phyloP scores from a whole-genome alignment of 805 yeast genomes.

The Lipomyces starkeyi region DNA sequence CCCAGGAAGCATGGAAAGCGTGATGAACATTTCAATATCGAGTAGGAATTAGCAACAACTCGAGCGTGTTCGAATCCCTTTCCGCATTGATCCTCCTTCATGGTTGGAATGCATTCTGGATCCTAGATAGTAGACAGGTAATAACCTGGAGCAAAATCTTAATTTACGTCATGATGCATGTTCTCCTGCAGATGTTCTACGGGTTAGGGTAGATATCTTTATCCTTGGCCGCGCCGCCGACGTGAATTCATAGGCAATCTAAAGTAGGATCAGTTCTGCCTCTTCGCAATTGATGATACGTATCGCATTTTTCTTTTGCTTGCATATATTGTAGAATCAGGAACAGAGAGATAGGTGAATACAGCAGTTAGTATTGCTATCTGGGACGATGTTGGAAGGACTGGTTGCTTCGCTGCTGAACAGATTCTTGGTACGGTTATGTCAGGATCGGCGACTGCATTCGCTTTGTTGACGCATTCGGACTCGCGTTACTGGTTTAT shows the following conservation, averaged over 20 bases:
- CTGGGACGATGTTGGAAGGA: conserved; percentile 50
- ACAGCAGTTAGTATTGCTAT: not conserved
- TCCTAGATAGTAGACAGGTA: too few species aligned
- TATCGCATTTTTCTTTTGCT: not conserved
- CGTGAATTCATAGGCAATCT: not conserved
- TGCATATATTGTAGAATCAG: not conserved
- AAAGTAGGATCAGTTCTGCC: not conserved
- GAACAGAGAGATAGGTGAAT: not conserved
- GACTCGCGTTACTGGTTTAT: not conserved
- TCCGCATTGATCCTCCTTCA: too few species aligned
- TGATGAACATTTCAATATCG: too few species aligned
- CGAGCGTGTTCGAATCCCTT: too few species aligned
- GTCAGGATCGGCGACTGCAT: not conserved
- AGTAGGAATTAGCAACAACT: too few species aligned
- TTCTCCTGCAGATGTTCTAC: not conserved
- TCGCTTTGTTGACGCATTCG: not conserved
- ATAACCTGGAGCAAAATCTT: too few species aligned
- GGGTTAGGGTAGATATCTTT: not conserved
- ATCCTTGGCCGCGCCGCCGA: not conserved
- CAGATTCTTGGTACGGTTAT: conserved; percentile 47
- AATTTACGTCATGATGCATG: not conserved
- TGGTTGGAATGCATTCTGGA: too few species aligned
- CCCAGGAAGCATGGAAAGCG: too few species aligned
- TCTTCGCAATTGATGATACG: not conserved
- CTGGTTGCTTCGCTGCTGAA: conserved; percentile 53